Base-by-base conservation (phyloP, 129 eudicot species). In the Flaveria sonorensis region DNA sequence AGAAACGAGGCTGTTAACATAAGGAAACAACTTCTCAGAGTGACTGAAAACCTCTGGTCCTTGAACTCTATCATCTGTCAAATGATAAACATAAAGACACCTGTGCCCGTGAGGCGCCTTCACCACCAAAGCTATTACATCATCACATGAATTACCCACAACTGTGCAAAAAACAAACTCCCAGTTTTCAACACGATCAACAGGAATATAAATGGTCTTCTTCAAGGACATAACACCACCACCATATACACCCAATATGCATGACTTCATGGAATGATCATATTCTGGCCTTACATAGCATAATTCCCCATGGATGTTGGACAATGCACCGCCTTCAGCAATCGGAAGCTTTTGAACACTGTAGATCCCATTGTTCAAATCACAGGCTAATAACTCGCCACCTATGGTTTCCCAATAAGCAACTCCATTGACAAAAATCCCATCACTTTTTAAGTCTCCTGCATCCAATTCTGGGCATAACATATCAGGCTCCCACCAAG, bases 1-100 rank as follows among this genome's bases (percentile, higher is more conserved):
- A 64, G 82, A 21, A 43, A 74, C 87, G 8, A 89, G 85, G 84
- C 85, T 89, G 64, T 87, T 89, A 30, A 85, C 89, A 71, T 87
- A 89, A 32, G 96, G 92, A 18, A 89, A 40, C 66, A 56, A 69
- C 40, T 51, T 69, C 12, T 16, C 12, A 23, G 46, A 13, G 12
- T 23, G 40, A 26, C 52, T 6, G 14, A 45, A 28, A 32, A 9
- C 9, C 23, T 56, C 36, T 1, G 80, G 61, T 47, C 75, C 74
- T 42, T 81, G 68, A 57, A 79, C 52, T 13, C 61, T 81, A 18
- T 71, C 7, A 12, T 83, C 72, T 11, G 26, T 76, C 81, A 83
- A 18, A 52, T 76, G 30, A 63, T 71, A 84, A 52, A 66, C 56
- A 32, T 73, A 86, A 5, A 84, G 36, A 4, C 12, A 0, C 42